Percentiles rank a stretch among this genome's conserved stretches.
These are phyloP conservation scores for Lanmaoa rubissima DNA, from an alignment of 768 basidiomycete species.

Conservation along the genomic window DNA sequence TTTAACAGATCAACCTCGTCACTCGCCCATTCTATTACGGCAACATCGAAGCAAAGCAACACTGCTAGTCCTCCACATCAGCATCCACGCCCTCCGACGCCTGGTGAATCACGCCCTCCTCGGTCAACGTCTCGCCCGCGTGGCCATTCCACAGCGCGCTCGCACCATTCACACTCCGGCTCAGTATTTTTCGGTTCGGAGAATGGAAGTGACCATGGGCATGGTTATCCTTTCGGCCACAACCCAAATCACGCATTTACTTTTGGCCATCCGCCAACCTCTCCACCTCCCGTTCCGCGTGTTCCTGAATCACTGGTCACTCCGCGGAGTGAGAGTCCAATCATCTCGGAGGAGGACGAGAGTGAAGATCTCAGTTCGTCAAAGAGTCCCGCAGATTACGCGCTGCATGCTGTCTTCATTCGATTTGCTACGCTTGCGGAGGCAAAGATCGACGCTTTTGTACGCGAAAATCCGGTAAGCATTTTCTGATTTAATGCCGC, in stretches of 20 bases:
- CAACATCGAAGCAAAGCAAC: conserved; percentile 38
- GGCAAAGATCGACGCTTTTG: conserved; percentile 71
- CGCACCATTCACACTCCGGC: conserved; percentile 75
- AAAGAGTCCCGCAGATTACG: conserved; percentile 84
- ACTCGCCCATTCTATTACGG: conserved; percentile 48
- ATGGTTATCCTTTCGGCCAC: conserved; percentile 35
- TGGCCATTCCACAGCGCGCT: conserved; percentile 62
- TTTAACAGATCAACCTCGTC: conserved; percentile 83
- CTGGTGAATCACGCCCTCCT: conserved; percentile 39
- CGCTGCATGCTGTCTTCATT: conserved; percentile 84
- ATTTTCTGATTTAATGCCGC: background rate
- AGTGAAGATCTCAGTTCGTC: conserved; percentile 62
- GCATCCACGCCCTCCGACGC: conserved; percentile 60
- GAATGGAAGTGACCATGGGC: conserved; percentile 65
- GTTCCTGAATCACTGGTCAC: conserved; percentile 62
- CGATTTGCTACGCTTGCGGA: conserved; percentile 82
- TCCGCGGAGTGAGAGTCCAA: conserved; percentile 50
- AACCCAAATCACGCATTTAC: conserved; percentile 25
- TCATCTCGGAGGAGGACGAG: conserved; percentile 61
- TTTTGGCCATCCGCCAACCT: conserved; percentile 37
- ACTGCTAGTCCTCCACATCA: conserved; percentile 46
- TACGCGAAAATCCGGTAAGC: conserved; percentile 66
- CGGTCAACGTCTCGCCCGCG: conserved; percentile 45
- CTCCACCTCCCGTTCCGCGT: conserved; percentile 78
- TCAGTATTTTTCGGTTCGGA: conserved; percentile 73